Evolutionary conservation across 2,329 filamentous ascomycete genomes (phyloP).

Genomic region (Byssochlamys sp.): DNA sequence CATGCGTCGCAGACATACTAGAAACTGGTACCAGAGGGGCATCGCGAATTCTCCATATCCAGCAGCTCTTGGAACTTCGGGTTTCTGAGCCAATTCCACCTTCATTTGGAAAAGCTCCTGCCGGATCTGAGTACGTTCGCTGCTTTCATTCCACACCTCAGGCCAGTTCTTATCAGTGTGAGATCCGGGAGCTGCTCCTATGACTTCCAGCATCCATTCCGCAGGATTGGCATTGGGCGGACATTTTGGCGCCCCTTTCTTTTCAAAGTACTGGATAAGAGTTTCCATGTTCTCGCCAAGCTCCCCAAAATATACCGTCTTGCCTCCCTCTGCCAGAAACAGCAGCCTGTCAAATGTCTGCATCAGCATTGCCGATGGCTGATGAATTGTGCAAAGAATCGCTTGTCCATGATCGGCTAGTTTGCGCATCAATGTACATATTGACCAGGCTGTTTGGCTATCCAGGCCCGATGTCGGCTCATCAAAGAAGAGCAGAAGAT

Average conservation of each 20-base stretch:
- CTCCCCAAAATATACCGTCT: slow-evolving; percentile 60
- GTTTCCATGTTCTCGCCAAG: slow-evolving; percentile 52
- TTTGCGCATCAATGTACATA: slow-evolving; percentile 78
- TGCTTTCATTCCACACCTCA: slow-evolving; percentile 50
- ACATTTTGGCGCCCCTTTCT: slow-evolving; percentile 53
- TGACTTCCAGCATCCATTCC: slow-evolving; percentile 60
- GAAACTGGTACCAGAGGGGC: slow-evolving; percentile 59
- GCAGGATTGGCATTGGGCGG: slow-evolving; percentile 59
- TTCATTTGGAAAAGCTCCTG: slow-evolving; percentile 42
- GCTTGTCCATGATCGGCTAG: slow-evolving; percentile 81
- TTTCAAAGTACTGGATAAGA: slow-evolving; percentile 55
- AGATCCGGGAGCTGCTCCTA: slow-evolving; percentile 54
- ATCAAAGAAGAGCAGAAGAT: slow-evolving; percentile 81
- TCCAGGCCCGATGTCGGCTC: slow-evolving; percentile 92
- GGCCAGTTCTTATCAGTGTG: slow-evolving; percentile 58
- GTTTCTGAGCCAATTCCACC: slow-evolving; percentile 31
- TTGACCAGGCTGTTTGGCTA: slow-evolving; percentile 87
- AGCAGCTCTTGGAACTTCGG: slow-evolving; percentile 36
- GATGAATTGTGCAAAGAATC: slow-evolving; percentile 93
- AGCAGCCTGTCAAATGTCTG: slow-evolving; percentile 65
- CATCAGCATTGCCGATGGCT: slow-evolving; percentile 88
- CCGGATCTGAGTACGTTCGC: slow-evolving; percentile 51
- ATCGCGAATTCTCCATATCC: slow-evolving; percentile 69
- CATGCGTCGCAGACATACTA: slow-evolving; percentile 60
- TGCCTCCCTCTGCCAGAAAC: slow-evolving; percentile 56